Evolutionary conservation across 106 monocot genomes (phyloP).

Genomic region (Acorus gramineus): DNA sequence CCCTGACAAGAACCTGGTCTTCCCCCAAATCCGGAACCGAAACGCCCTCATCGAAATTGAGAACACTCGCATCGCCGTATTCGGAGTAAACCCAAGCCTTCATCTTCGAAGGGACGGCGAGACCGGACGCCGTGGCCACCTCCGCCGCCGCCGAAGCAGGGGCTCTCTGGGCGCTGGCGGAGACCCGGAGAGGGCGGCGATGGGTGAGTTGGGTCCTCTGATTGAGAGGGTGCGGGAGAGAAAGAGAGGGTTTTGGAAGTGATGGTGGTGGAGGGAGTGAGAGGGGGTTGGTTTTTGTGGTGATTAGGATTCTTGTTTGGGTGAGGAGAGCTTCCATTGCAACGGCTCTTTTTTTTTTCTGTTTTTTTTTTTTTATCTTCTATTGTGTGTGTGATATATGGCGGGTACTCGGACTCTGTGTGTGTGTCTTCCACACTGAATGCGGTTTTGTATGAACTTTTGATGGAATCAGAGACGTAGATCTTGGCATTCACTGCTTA

Average conservation of each 20-base stretch:
- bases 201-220: not conserved
- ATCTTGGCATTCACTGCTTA: too few species aligned
- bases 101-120: constrained; percentile 50
- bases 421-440: too few species aligned
- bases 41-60: constrained; percentile 52
- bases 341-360: too few species aligned
- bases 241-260: not conserved
- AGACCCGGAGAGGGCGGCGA: not conserved
- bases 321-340: constrained; percentile 7
- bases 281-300: not conserved
- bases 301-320: not conserved
- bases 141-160: not conserved
- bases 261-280: not conserved
- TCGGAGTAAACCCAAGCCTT: constrained; percentile 79
- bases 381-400: too few species aligned
- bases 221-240: constrained; percentile 9
- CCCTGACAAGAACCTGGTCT: constrained; percentile 88
- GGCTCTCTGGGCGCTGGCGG: not conserved
- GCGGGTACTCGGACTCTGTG: too few species aligned
- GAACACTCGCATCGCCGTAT: constrained; percentile 53
- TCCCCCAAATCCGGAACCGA: constrained; percentile 59
- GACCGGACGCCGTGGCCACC: not conserved
- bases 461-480: too few species aligned
- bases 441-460: too few species aligned
- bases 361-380: too few species aligned